Base-by-base conservation (phyloP, 2,329 filamentous ascomycete species). In the Aspergillus uvarum region DNA sequence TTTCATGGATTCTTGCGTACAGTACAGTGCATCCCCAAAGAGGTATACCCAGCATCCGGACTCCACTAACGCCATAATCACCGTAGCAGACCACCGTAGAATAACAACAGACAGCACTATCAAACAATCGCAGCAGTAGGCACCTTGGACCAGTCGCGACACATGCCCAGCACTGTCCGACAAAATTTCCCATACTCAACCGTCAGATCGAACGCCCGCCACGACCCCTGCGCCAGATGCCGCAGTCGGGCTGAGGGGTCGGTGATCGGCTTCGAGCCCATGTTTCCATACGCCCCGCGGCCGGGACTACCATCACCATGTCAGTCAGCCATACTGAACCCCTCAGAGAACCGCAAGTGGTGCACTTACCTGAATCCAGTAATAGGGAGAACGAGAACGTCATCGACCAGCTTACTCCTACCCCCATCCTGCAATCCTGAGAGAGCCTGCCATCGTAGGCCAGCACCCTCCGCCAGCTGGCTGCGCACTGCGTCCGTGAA, bases 331-430 rank as follows among this genome's bases (percentile, higher is more conserved):
- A 35, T 35, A 12, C 10, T 22, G 22, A 32, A 32, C 7, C 31
- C 31, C 31, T 8, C 32, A 10, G 6, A 3, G 10, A 16, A 16
- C 32, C 11, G 5, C 2, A 50, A 31, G 21, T 12, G 21, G 29
- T 10, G 24, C 14, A 48, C 60, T 42, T 65, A 73, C 71, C 70
- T 73, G 51, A 75, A 75, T 3, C 69, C 72, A 1, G 72, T 74
- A 47, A 75, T 75, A 0, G 72, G 71, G 4, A 75, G 62, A n/a
- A 75, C 66, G 47, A 75, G 52, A 10, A 72, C 69, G 56, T 74
- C 72, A 5, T 67, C 70, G 2, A 72, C 68, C 7, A 68, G 47
- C 48, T 74, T 75, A 48, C 66, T 72, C 31, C 32, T 57, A 0
- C 72, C 72, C 2, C 65, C 69, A 54, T 75, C 72, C 12, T 62